phyloP scores from a whole-genome alignment of 495 filamentous ascomycete species.

The Halenospora varia region DNA sequence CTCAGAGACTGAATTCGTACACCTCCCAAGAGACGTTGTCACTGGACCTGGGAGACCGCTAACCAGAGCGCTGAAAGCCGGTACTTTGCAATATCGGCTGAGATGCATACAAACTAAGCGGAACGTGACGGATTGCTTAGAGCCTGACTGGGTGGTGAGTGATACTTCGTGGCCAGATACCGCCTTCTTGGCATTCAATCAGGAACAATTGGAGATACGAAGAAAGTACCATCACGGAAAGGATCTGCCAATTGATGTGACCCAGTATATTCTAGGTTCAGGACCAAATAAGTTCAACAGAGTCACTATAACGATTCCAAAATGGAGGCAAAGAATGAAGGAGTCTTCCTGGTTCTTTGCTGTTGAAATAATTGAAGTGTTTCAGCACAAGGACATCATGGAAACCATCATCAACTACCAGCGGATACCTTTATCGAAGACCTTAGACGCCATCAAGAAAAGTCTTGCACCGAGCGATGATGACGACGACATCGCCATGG shows the following conservation, averaged over 20 bases:
- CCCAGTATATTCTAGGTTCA: slow-evolving; percentile 36
- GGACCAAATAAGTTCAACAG: slow-evolving; percentile 48
- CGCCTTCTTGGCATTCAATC: slow-evolving; percentile 63
- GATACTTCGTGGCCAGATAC: slow-evolving; percentile 67
- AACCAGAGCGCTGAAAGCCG: slow-evolving; percentile 12
- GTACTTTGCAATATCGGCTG: slow-evolving; percentile 28
- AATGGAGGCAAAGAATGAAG: slow-evolving; percentile 30
- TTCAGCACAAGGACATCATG: slow-evolving; percentile 46
- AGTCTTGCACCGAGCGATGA: slow-evolving; percentile 37
- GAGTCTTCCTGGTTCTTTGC: slow-evolving; percentile 47
- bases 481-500: slow-evolving; percentile 67
- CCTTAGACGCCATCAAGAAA: slow-evolving; percentile 44
- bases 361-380: slow-evolving; percentile 57
- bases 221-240: slow-evolving; percentile 67
- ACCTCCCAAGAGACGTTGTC: slow-evolving; percentile 12
- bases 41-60: neutral
- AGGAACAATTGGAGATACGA: slow-evolving; percentile 48
- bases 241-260: slow-evolving; percentile 72
- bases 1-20: slow-evolving; percentile 3
- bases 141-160: slow-evolving; percentile 50
- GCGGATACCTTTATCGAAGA: slow-evolving; percentile 31
- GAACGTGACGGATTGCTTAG: slow-evolving; percentile 12
- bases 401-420: slow-evolving; percentile 31
- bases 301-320: slow-evolving; percentile 51
- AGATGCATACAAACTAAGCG: slow-evolving; percentile 31